Evolutionary conservation across 352 stramenopile genomes (phyloP), one percentile per base, ranked within the genome.

Genomic region (Globisporangium sylvaticum): DNA sequence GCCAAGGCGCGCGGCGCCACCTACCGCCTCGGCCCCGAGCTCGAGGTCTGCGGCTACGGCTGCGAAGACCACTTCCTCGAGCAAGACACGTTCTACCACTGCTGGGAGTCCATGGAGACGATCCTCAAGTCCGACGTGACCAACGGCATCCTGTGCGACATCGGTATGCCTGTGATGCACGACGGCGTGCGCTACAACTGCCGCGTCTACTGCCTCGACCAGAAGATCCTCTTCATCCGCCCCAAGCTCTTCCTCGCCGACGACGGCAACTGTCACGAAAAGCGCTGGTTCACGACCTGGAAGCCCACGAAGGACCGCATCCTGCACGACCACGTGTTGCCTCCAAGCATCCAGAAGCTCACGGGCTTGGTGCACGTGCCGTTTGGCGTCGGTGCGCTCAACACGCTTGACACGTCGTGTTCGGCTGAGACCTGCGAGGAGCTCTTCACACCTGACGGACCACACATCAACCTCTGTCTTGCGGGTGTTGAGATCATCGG

Each of bases 61-160:
- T 99, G 97, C 72, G 97, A 99, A 79, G 97, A 99, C 78, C 97
- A 99, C 75, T 99, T 99, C 72, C 85, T 99, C 10, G 97, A 99
- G 75, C 78, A 91, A 25, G 97, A 99, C 75, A 99, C 97, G 63
- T 98, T 99, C 79, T 89, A 85, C 72, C 97, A 99, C 81, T 99
- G 93, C 76, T 98, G 97, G 92, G 93, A 99, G 74, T 97, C 81
- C 62, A 79, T 99, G 25, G 86, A 90, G 42, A 79, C 73, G 31
- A 74, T 98, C 42, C 80, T 99, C 9, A 58, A 85, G 67, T 81
- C 74, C 22, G 92, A 98, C 59, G 87, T 83, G 18, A 99, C 96
- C 9, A 79, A 97, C 63, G 87, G 81, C 69, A 97, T 99, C 61
- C 63, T 99, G 10, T 99, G 96, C 71, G 97, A 99, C 76, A 97